phyloP scores from a whole-genome alignment of 805 yeast species.

The Clavispora vitiphila region DNA sequence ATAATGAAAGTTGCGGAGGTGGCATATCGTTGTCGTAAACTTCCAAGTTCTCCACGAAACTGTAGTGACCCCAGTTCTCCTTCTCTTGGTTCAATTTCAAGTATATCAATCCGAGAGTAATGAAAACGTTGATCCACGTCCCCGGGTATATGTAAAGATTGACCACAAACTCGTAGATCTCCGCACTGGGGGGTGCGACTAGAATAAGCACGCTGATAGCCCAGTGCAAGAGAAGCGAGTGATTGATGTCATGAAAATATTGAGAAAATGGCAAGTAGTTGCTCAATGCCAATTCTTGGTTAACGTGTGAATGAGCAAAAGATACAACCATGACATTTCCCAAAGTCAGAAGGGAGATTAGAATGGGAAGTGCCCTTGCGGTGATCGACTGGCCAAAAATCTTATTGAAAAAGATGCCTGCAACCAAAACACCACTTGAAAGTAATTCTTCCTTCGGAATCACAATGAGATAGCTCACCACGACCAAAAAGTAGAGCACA shows the following conservation, averaged over 20 bases:
- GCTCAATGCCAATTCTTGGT: slow-evolving; percentile 52
- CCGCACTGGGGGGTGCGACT: slow-evolving; percentile 57
- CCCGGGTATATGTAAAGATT: slow-evolving; percentile 63
- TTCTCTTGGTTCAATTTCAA: slow-evolving; percentile 37
- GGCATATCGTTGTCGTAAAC: background rate
- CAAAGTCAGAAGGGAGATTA: slow-evolving; percentile 56
- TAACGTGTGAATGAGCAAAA: slow-evolving; percentile 56
- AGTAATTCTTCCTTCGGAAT: slow-evolving; percentile 44
- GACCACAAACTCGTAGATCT: slow-evolving; percentile 58
- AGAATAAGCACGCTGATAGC: slow-evolving; percentile 48
- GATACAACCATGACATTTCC: slow-evolving; percentile 64
- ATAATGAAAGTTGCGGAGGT: background rate
- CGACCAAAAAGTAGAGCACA: slow-evolving; percentile 50
- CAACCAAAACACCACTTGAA: slow-evolving; percentile 57
- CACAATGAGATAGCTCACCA: slow-evolving; percentile 53
- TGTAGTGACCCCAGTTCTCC: slow-evolving; percentile 37
- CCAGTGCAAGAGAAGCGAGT: slow-evolving; percentile 53
- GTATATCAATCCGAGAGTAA: slow-evolving; percentile 50
- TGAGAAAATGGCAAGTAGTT: slow-evolving; percentile 47
- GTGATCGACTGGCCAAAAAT: slow-evolving; percentile 54
- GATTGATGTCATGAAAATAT: slow-evolving; percentile 38
- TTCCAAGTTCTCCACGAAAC: slow-evolving; percentile 1
- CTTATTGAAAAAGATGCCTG: slow-evolving; percentile 55
- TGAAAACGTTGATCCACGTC: slow-evolving; percentile 50
- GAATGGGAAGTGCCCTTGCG: slow-evolving; percentile 44